These are phyloP conservation scores for Escovopsis sp. DNA, from an alignment of 2,329 filamentous ascomycete species.

Conservation along the genomic window DNA sequence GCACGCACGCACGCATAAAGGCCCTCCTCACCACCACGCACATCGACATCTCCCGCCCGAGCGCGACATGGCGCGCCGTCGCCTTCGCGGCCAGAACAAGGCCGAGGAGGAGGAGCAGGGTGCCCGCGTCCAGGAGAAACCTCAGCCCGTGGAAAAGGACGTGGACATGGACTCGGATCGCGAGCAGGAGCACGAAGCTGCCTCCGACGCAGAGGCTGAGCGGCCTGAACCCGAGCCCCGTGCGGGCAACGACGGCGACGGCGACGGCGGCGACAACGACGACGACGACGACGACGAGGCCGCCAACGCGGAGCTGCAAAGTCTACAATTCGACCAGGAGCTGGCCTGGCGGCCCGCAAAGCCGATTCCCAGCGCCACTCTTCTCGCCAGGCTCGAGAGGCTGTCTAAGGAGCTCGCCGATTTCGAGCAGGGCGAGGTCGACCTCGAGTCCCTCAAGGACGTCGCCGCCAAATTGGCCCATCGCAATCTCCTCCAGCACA, in stretches of 20 bases:
- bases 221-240: constrained; percentile 3
- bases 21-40: background rate
- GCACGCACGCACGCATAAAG: no score
- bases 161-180: constrained; percentile 3
- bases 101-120: constrained; percentile 16
- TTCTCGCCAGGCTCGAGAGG: constrained; percentile 65
- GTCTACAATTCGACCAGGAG: constrained; percentile 67
- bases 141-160: background rate
- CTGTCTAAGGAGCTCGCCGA: constrained; percentile 71
- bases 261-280: constrained; percentile 1
- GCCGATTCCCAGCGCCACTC: constrained; percentile 68
- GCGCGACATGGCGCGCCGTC: constrained; percentile 23
- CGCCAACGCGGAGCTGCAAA: constrained; percentile 17
- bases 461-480: constrained; percentile 76
- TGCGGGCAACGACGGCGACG: background rate
- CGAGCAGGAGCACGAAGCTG: constrained; percentile 6
- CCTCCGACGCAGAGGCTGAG: constrained; percentile 5
- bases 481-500: constrained; percentile 72
- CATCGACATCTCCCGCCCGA: constrained; percentile 4
- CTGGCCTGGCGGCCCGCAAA: constrained; percentile 87
- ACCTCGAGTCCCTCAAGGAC: constrained; percentile 67
- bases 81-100: constrained; percentile 19
- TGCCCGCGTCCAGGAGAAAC: constrained; percentile 7
- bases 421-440: constrained; percentile 74
- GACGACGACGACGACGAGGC: constrained; percentile 7